Percentiles rank a stretch among this genome's conserved stretches.
Conservation (phyloP, 495 filamentous ascomycete genomes). For the Penicillium roqueforti region DNA sequence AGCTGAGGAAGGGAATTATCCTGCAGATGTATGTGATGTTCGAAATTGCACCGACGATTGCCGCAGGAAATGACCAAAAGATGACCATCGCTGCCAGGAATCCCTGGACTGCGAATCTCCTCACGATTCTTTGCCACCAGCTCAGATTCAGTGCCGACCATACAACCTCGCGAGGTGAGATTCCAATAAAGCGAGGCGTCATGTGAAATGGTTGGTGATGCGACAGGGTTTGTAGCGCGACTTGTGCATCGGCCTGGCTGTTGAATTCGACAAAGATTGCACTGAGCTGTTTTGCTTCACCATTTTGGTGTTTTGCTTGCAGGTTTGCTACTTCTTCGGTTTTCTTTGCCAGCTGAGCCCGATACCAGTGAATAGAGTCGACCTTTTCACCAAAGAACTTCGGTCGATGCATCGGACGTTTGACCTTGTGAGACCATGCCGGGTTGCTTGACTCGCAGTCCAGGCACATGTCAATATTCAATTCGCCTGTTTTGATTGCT, state of each 20-base stretch:
- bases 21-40: conserved; percentile 67
- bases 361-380: conserved; percentile 85
- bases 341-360: conserved; percentile 61
- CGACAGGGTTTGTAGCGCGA: conserved; percentile 72
- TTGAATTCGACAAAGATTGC: conserved; percentile 84
- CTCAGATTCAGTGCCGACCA: conserved; percentile 77
- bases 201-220: conserved; percentile 85
- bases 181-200: conserved; percentile 74
- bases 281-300: conserved; percentile 48
- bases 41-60: conserved; percentile 73
- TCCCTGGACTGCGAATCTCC: conserved; percentile 59
- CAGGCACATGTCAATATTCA: conserved; percentile 23
- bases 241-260: conserved; percentile 73
- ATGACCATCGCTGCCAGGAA: conserved; percentile 74
- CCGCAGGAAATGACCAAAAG: conserved; percentile 89
- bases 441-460: conserved; percentile 45
- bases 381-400: conserved; percentile 62
- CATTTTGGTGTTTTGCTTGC: conserved; percentile 52
- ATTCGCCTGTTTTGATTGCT: conserved; percentile 29
- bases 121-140: conserved; percentile 77
- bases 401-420: conserved; percentile 51
- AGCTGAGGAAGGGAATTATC: conserved; percentile 59
- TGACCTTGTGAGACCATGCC: conserved; percentile 44
- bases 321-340: conserved; percentile 63
- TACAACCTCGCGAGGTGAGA: conserved; percentile 73